Evolutionary conservation across 352 stramenopile genomes (phyloP), one percentile per base, ranked within the genome.

Genomic region (Pythium diclinum): DNA sequence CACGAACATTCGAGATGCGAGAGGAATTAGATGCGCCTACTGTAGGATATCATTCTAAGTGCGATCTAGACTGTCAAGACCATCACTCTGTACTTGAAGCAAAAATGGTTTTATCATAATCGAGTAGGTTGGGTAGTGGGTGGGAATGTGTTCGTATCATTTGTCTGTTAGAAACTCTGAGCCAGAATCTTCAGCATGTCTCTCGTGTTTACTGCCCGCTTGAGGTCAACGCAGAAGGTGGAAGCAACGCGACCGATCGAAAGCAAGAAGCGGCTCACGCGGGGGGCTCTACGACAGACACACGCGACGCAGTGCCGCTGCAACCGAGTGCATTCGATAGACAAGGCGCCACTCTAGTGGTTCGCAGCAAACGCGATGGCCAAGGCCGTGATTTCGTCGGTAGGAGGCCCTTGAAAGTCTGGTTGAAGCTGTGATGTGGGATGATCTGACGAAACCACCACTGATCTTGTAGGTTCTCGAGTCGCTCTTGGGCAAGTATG

Each of bases 401-500:
- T 89, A 72, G 48, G 73, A 68, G 19, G 30, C 23, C 17, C 44
- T 33, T 54, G 30, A 32, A 53, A 53, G 17, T 32, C 19, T 33
- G 23, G 46, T 53, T 53, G 46, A 53, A 53, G 46, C 46, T 53
- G 23, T 17, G 46, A 53, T 7, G 19, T 6, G 10, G 46, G 23
- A 3, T 28, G 25, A 28, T 28, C 25, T 28, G 25, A 30, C 11
- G 19, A 30, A 30, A 5, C 17, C 21, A n/a, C 10, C 19, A 51
- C 23, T 48, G 19, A 53, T 19, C 21, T 32, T 49, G 55, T 64
- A 90, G 84, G 87, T 94, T 51, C 72, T 94, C 9, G 83, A 94
- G 61, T 78, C 83, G 33, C 83, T 92, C 51, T 63, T 94, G 44
- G 86, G 86, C 21, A 94, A 92, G 56, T 94, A 93, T 32, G 76